Evolutionary conservation across 108 stramenopile genomes (phyloP), one percentile per base, ranked within the genome.

Genomic region (Licmophora abbreviata): DNA sequence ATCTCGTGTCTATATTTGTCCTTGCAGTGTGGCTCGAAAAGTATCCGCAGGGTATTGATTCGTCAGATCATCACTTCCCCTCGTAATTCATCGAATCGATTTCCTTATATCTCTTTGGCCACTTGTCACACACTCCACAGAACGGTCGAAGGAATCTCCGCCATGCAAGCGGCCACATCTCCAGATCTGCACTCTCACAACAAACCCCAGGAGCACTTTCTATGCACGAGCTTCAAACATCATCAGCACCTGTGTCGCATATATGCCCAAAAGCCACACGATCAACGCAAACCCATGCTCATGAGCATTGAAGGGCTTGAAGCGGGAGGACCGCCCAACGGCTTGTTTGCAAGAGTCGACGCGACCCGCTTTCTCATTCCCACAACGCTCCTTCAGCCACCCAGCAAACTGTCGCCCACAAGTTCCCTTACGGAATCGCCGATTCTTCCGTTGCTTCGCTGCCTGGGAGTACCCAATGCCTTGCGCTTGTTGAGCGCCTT

Each of bases 401-500:
- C 45, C 15, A 44, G 37, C 0, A 14, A 37, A 9, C 25, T 37
- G 2, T 23, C 43, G 12, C 24, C 25, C 12, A 36, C 24, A 2
- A 23, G 21, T 5, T 45, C 30, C 9, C n/a, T 18, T 8, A 22
- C 32, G 1, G 44, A 42, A 2, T 24, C 37, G n/a, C 80, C 88
- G n/a, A 82, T 87, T 37, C 59, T 85, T 11, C 89, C 89, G 6
- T 42, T 92, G 10, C 47, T 92, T 11, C 76, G 83, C 11, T 83
- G 69, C 29, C 56, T 92, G 40, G 83, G 85, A 4, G 65, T 85
- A 2, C 48, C 64, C 4, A 66, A 83, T 60, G 63, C 82, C 22
- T 41, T 92, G 29, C 63, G 85, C 18, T 52, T 92, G 24, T 38
- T 92, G 8, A 74, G 73, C 44, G 90, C 81, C 2, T 55, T 88